These are phyloP conservation scores for Bretschneidera sinensis DNA, from an alignment of 345 rosid species.

Conservation along the genomic window DNA sequence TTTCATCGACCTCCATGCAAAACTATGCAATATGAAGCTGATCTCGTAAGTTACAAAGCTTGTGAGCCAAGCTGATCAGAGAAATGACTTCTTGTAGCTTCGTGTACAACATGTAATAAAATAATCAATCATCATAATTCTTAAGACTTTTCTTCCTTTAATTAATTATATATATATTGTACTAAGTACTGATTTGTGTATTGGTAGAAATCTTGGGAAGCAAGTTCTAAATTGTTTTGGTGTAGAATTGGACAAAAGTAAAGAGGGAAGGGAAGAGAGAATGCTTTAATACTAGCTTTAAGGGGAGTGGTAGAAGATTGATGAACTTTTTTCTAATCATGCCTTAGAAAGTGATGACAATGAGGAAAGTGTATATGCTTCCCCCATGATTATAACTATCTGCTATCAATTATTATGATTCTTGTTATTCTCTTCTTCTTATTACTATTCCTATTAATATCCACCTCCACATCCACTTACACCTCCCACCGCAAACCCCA, in stretches of 20 bases:
- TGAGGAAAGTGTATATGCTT: constrained; percentile 76
- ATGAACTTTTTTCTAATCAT: constrained; percentile 72
- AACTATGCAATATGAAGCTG: too few relatives aligned
- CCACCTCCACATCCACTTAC: constrained; percentile 48
- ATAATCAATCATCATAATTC: too few relatives aligned
- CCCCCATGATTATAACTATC: constrained; percentile 57
- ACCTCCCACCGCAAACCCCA: constrained; percentile 49
- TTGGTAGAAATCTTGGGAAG: constrained; percentile 30
- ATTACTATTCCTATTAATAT: constrained; percentile 6
- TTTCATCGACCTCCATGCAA: neutral
- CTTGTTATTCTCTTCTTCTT: neutral
- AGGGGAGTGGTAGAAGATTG: constrained; percentile 39
- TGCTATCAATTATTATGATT: constrained; percentile 36
- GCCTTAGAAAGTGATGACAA: constrained; percentile 83
- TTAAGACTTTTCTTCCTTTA: too few relatives aligned
- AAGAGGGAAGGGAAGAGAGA: constrained; percentile 18
- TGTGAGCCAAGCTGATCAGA: neutral
- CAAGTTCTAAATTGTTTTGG: constrained; percentile 21
- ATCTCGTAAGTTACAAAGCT: too few relatives aligned
- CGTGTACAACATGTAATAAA: too few relatives aligned
- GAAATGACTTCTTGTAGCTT: too few relatives aligned
- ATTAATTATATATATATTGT: too few relatives aligned
- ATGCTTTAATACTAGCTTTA: constrained; percentile 24
- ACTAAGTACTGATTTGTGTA: neutral
- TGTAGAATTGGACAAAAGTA: constrained; percentile 16